Base-by-base conservation (phyloP, 1,139 yeast species). In the Geotrichum reessii region DNA sequence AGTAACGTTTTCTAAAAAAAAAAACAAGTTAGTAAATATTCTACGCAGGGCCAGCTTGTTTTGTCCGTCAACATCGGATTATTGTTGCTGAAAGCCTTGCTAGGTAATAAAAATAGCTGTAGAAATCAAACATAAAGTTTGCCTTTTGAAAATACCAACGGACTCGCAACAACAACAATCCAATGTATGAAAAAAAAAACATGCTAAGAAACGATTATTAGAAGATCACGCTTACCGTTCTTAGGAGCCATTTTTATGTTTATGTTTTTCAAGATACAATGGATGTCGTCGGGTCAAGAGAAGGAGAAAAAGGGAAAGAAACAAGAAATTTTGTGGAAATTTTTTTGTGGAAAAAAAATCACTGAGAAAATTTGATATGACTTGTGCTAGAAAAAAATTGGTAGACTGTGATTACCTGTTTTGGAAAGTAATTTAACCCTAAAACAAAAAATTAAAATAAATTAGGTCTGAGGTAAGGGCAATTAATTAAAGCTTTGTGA, bases 1-100 rank as follows among this genome's bases (percentile, higher is more conserved):
- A 71, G 86, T 82, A 77, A 82, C 85, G 83, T 82, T 84, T 80
- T 84, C 85, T 78, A 55, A 50, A 52, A 25, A 25, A 25, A 25
- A 25, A 25, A 50, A 31, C 22, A 19, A 47, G 60, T 58, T 52
- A 52, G 60, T 48, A 47, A 44, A 44, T 37, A 14, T 37, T 37
- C 44, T 37, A 37, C 44, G 17, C 9, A 37, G 19, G 44, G 44
- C 44, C 8, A 37, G 44, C 19, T n/a, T 37, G 44, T 37, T 12
- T 37, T 4, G 5, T 37, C 44, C 44, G 21, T 37, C 17, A 37
- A 51, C 46, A 40, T 46, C 48, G 48, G 21, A 46, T 33, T 19
- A 50, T 50, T 50, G 53, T 51, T 47, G 21, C 47, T 37, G 31
- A 40, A 51, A 17, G 25, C 24, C 53, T 24, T 19, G 53, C 31